Evolutionary conservation across 176 grass and related monocot genomes (phyloP).

Genomic region (Miscanthus lutarioriparius): DNA sequence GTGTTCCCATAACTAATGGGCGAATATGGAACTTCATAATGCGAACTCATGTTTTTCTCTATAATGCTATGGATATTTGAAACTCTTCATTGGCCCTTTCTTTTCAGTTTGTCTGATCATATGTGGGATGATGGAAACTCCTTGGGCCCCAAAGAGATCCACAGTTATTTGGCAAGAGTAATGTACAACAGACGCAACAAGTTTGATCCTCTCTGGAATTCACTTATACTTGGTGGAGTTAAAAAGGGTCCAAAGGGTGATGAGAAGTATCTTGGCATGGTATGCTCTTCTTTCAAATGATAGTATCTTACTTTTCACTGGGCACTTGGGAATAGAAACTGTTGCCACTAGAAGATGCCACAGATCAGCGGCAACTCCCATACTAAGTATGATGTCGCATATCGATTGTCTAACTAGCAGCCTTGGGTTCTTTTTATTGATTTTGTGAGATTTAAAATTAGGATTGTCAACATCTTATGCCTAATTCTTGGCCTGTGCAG

Average conservation of each 20-base stretch:
- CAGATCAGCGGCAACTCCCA: no score
- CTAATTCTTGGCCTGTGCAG: no score
- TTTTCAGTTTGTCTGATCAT: no score
- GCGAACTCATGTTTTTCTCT: neutral
- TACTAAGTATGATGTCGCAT: no score
- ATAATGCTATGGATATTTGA: no score
- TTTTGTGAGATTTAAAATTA: no score
- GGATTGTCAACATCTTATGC: no score
- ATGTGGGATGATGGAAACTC: conserved; percentile 26
- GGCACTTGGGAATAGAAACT: no score
- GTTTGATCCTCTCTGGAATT: conserved; percentile 97
- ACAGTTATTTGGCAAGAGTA: conserved; percentile 80
- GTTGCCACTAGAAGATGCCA: no score
- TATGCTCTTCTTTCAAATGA: conserved; percentile 31
- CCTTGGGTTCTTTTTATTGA: no score
- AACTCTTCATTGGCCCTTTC: no score
- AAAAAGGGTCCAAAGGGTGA: conserved; percentile 78
- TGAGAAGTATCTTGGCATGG: conserved; percentile 96
- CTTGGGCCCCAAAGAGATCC: conserved; percentile 89
- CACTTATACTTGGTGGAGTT: conserved; percentile 87
- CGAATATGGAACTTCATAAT: neutral
- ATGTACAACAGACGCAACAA: conserved; percentile 97
- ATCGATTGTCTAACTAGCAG: no score
- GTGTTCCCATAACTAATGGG: neutral
- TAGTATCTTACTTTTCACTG: neutral